phyloP scores from a whole-genome alignment of 139 green algal species.

The Closterium sp. region DNA sequence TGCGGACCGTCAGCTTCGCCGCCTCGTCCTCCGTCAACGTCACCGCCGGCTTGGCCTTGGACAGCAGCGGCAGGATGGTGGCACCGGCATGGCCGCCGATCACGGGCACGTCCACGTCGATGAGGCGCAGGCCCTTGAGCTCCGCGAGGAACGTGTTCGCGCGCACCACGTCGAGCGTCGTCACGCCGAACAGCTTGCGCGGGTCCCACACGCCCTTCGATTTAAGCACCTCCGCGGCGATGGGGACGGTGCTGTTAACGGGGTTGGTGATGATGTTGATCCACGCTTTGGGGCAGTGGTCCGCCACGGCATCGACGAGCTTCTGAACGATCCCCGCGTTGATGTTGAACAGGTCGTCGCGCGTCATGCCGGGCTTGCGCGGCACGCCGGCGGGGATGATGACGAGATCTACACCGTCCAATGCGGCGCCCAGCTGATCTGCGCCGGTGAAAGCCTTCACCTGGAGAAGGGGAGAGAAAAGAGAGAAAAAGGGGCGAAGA shows the following conservation, averaged over 20 bases:
- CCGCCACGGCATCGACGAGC: constrained; percentile 60
- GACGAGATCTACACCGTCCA: constrained; percentile 84
- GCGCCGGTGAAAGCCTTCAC: constrained; percentile 72
- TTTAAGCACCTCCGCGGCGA: constrained; percentile 92
- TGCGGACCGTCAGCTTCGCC: constrained; percentile 75
- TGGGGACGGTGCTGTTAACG: constrained; percentile 97
- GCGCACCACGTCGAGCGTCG: constrained; percentile 87
- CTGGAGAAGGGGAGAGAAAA: constrained; percentile 37
- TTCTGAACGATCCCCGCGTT: constrained; percentile 94
- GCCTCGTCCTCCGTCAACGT: constrained; percentile 80
- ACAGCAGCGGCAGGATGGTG: constrained; percentile 98
- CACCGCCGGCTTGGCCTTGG: constrained; percentile 64
- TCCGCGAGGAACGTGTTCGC: constrained; percentile 63
- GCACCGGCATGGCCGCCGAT: constrained; percentile 93
- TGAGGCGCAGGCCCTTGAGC: constrained; percentile 30
- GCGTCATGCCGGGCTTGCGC: constrained; percentile 97
- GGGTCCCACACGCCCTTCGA: constrained; percentile 72
- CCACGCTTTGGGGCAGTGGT: not conserved
- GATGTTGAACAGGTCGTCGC: constrained; percentile 99
- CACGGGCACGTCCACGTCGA: constrained; percentile 79
- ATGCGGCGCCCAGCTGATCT: constrained; percentile 74
- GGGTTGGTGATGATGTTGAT: constrained; percentile 94
- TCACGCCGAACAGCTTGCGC: constrained; percentile 58
- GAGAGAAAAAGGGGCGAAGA: not conserved
- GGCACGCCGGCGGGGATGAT: constrained; percentile 89